phyloP scores from a whole-genome alignment of 352 stramenopile genomes.

The Pythium biforme region DNA sequence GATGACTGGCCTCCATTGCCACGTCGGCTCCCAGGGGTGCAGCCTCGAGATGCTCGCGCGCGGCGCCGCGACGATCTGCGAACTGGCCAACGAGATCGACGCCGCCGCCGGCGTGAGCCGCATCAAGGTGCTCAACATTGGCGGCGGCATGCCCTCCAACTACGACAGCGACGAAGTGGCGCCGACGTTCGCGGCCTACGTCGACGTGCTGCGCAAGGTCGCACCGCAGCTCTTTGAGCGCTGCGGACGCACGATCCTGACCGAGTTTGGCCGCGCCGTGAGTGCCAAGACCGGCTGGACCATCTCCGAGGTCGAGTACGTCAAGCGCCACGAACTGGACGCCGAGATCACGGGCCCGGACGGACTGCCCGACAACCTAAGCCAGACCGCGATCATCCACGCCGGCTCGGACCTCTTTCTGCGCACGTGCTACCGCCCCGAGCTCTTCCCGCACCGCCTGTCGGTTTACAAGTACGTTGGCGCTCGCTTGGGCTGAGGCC shows the following conservation, averaged over 20 bases:
- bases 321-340: conserved; percentile 66
- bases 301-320: conserved; percentile 89
- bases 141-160: conserved; percentile 88
- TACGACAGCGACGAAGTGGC: conserved; percentile 75
- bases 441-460: conserved; percentile 76
- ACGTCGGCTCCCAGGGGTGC: conserved; percentile 85
- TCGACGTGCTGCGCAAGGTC: conserved; percentile 56
- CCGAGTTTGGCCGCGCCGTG: conserved; percentile 89
- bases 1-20: conserved; percentile 87
- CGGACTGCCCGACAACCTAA: conserved; percentile 27
- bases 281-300: conserved; percentile 86
- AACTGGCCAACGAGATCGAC: conserved; percentile 87
- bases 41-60: conserved; percentile 84
- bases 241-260: conserved; percentile 79
- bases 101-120: conserved; percentile 56
- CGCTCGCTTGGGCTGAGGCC: neutral
- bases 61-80: conserved; percentile 62
- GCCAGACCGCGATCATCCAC: conserved; percentile 85
- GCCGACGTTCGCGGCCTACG: conserved; percentile 84
- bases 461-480: conserved; percentile 77
- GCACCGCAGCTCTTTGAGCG: conserved; percentile 84
- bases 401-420: conserved; percentile 90
- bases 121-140: conserved; percentile 90
- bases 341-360: conserved; percentile 14
- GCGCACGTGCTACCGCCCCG: conserved; percentile 81